phyloP scores from a whole-genome alignment of 108 stramenopile species.

The Mediolabrus comicus region DNA sequence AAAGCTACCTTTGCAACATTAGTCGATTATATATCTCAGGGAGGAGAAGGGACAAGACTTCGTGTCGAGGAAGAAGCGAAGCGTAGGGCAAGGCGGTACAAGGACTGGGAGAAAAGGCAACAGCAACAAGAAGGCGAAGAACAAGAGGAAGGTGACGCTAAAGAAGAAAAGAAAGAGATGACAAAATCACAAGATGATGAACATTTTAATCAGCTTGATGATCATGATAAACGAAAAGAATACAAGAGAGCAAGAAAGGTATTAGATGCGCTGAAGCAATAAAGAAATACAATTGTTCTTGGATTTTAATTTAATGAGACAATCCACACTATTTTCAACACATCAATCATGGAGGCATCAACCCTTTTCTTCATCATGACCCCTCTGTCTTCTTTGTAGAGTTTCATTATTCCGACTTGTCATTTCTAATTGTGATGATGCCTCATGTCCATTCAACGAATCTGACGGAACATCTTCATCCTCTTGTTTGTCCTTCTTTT shows the following conservation, averaged over 20 bases:
- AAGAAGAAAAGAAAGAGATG: conserved; percentile 5
- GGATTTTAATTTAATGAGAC: neutral
- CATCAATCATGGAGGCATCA: neutral
- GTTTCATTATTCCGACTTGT: conserved; percentile 8
- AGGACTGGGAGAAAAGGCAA: conserved; percentile 59
- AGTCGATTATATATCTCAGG: conserved; percentile 66
- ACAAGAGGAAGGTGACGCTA: conserved; percentile 5
- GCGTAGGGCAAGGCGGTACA: conserved; percentile 66
- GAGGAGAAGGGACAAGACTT: conserved; percentile 47
- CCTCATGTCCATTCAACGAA: neutral
- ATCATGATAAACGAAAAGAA: conserved; percentile 81
- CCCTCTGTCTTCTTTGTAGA: conserved; percentile 28
- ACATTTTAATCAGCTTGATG: conserved; percentile 56
- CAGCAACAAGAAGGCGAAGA: conserved; percentile 5
- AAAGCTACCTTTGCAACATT: conserved; percentile 64
- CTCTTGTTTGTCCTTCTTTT: conserved; percentile 69
- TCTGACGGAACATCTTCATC: conserved; percentile 5
- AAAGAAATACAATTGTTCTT: neutral
- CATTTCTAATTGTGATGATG: conserved; percentile 20
- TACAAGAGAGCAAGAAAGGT: conserved; percentile 81
- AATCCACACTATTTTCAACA: neutral
- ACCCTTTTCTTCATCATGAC: conserved; percentile 36
- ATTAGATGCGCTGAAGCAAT: conserved; percentile 52
- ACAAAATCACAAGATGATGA: conserved; percentile 9
- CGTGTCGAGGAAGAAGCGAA: conserved; percentile 63